Evolutionary conservation across 169 alveolate species (phyloP).

Genomic region (Cryptosporidium tyzzeri): DNA sequence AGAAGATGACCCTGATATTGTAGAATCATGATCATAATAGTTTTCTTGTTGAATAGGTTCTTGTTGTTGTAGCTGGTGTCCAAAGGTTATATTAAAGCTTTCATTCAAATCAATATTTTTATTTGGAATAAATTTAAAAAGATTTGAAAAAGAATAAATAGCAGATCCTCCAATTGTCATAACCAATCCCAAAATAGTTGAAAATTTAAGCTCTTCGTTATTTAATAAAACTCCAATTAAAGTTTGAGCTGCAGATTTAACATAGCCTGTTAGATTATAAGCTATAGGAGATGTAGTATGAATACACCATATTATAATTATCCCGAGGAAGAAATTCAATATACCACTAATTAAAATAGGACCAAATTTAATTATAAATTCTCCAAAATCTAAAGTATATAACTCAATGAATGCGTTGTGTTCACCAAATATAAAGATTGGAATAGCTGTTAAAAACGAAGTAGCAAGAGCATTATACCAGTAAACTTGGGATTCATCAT

Average conservation of each 20-base stretch:
- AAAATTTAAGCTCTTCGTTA: conserved; percentile 6
- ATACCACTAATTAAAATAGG: conserved; percentile 59
- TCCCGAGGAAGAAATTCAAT: conserved; percentile 49
- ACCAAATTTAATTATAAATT: neutral
- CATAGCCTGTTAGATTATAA: conserved; percentile 60
- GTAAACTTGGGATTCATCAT: conserved; percentile 55
- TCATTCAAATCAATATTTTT: neutral
- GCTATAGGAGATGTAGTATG: conserved; percentile 68
- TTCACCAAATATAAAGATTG: conserved; percentile 28
- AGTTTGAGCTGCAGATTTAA: conserved; percentile 53
- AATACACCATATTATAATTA: conserved; percentile 44
- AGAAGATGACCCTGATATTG: neutral
- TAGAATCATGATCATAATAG: neutral
- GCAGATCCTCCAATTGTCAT: conserved; percentile 66
- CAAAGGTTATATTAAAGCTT: neutral
- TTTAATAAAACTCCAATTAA: conserved; percentile 38
- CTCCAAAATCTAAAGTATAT: neutral
- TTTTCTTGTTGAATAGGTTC: neutral
- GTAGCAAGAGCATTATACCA: conserved; percentile 66
- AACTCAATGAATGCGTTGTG: conserved; percentile 34
- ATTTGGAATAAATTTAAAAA: neutral
- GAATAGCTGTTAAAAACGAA: conserved; percentile 28
- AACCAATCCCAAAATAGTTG: conserved; percentile 40
- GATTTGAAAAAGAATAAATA: conserved; percentile 42
- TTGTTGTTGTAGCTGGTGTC: too few relatives aligned